Evolutionary conservation across 2,329 filamentous ascomycete genomes (phyloP).

Genomic region (Trichoderma afroharzianum): DNA sequence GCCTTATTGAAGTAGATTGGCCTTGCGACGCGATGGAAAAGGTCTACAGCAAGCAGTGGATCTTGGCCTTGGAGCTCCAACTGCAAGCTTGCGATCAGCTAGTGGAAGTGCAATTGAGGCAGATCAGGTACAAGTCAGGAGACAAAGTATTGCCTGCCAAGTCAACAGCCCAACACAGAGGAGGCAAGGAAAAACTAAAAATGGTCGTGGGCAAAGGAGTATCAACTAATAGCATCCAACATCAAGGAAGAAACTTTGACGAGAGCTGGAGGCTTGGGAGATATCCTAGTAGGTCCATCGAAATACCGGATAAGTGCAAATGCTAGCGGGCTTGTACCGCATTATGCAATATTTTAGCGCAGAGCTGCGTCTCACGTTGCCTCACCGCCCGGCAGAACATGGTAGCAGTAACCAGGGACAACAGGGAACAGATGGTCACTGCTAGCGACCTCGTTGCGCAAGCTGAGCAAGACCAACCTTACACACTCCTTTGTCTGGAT

Average conservation of each 20-base stretch:
- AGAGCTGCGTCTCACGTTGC: background rate
- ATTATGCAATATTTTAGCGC: slow-evolving; percentile 23
- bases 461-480: background rate
- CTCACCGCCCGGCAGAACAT: slow-evolving; percentile 38
- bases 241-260: slow-evolving; percentile 20
- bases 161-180: background rate
- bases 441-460: slow-evolving; percentile 4
- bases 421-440: slow-evolving; percentile 19
- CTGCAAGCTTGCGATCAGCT: slow-evolving; percentile 3
- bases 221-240: background rate
- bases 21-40: slow-evolving; percentile 28
- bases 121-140: background rate
- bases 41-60: slow-evolving; percentile 30
- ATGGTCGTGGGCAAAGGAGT: background rate
- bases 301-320: slow-evolving; percentile 26
- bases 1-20: slow-evolving; percentile 19
- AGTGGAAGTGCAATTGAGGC: background rate
- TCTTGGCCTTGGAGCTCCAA: slow-evolving; percentile 5
- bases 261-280: slow-evolving; percentile 19
- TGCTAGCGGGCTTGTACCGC: slow-evolving; percentile 17
- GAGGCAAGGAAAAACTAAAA: background rate
- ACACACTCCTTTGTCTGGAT: slow-evolving; percentile 1
- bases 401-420: slow-evolving; percentile 22
- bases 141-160: background rate
- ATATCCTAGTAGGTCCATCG: slow-evolving; percentile 16